Base-by-base conservation (phyloP, 1,139 yeast species). In the Suhomyces yuchorum region DNA sequence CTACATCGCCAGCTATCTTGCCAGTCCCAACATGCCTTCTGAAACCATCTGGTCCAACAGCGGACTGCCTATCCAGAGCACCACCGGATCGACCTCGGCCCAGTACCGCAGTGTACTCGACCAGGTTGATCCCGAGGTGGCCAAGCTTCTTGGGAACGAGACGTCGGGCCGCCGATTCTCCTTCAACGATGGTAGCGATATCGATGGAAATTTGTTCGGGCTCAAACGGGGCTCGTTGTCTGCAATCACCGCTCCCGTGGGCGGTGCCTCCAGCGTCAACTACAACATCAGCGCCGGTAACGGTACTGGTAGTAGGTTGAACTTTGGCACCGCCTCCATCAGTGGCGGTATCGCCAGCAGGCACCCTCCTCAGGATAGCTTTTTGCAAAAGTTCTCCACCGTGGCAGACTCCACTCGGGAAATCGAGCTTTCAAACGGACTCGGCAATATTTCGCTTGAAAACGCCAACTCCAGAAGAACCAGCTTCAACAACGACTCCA, bases 321-420 rank as follows among this genome's bases (percentile, higher is more conserved):
- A 71, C 39, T 78, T 82, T 56, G 85, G 84, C 2, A 73, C 87
- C 6, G 86, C 86, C 14, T 80, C 86, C 4, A 80, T 83, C 43
- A 76, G 82, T 48, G 88, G 85, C 4, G 84, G 83, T 5, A 71
- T 80, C 39, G 73, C 81, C 22, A 71, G 65, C 54, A 68, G 79
- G 55, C 81, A 76, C 50, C 76, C 75, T 7, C 73, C 72, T 2
- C 77, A 69, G 49, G 80, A 81, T 22, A 70, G 80, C 39, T 84
- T 84, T 57, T 67, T 84, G 49, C 86, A 82, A 54, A 84, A 86
- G 63, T 87, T 87, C 61, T 74, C 88, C 7, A 71, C 82, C n/a
- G 85, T 87, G 17, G 90, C 89, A 11, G 95, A 87, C 51, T 88
- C 90, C 34, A 87, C 96, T 0, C 73, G 90, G 56, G 92, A 86